Evolutionary conservation across 2,329 filamentous ascomycete species (phyloP).

Genomic region (Fusarium circinatum): DNA sequence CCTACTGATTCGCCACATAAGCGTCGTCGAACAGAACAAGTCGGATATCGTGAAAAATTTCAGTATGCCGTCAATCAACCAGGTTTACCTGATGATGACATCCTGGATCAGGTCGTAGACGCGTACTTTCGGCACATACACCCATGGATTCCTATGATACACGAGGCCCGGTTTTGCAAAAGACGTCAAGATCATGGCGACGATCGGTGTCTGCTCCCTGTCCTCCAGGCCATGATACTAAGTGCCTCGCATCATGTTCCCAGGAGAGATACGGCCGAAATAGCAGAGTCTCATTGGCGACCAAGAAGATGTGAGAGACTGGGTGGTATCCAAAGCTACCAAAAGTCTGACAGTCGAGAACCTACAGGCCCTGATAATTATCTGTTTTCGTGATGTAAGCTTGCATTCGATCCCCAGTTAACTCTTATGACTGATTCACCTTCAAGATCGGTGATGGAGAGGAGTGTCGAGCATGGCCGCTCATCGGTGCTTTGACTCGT

Average conservation of each 20-base stretch:
- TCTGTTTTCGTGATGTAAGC: slow-evolving; percentile 30
- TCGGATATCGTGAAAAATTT: neutral
- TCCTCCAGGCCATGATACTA: slow-evolving; percentile 24
- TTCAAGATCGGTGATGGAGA: slow-evolving; percentile 42
- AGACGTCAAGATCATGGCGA: slow-evolving; percentile 15
- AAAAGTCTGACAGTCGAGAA: slow-evolving; percentile 28
- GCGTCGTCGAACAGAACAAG: slow-evolving; percentile 4
- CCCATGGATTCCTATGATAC: slow-evolving; percentile 33
- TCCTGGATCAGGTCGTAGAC: slow-evolving; percentile 21
- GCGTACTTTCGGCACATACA: slow-evolving; percentile 31
- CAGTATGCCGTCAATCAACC: neutral
- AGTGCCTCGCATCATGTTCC: slow-evolving; percentile 14
- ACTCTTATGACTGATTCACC: neutral
- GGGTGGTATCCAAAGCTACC: slow-evolving; percentile 25
- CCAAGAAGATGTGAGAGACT: neutral
- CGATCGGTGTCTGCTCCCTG: neutral
- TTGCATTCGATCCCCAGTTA: fast-evolving
- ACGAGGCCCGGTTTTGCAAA: slow-evolving; percentile 24
- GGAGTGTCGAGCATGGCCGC: slow-evolving; percentile 40
- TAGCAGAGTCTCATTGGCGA: neutral
- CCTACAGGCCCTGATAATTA: slow-evolving; percentile 29
- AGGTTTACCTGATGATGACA: neutral
- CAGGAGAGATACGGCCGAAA: neutral
- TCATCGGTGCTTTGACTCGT: slow-evolving; percentile 44
- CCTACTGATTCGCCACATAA: neutral